Percentiles rank a stretch among this genome's conserved stretches.
phyloP scores from a whole-genome alignment of 495 filamentous ascomycete genomes.

The Parathielavia hyrcaniae region DNA sequence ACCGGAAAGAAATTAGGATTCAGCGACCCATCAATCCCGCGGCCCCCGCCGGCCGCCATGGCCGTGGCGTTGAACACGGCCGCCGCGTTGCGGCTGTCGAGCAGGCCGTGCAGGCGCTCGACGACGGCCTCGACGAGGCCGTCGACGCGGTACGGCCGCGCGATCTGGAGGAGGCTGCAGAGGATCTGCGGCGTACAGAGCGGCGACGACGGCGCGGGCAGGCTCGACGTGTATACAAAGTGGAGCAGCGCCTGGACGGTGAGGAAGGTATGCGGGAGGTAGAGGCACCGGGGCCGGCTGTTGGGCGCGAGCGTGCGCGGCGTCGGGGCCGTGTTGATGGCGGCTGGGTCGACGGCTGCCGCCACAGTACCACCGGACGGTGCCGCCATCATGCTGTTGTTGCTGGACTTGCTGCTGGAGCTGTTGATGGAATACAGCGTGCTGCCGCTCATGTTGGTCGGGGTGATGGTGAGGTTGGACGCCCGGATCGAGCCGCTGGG shows the following conservation, averaged over 20 bases:
- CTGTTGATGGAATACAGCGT: conserved; percentile 48
- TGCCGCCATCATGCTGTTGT: conserved; percentile 25
- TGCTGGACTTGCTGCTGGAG: conserved; percentile 33
- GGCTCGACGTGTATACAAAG: conserved; percentile 85
- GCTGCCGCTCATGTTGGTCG: conserved; percentile 53
- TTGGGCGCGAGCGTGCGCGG: conserved; percentile 56
- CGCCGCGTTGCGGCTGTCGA: conserved; percentile 89
- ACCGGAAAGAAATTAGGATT: conserved; percentile 45
- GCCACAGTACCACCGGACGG: conserved; percentile 17
- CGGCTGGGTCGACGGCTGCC: conserved; percentile 32
- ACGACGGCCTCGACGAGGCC: conserved; percentile 87
- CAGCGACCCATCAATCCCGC: conserved; percentile 53
- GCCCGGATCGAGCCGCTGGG: conserved; percentile 52
- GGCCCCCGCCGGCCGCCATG: conserved; percentile 92
- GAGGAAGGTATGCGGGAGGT: conserved; percentile 84
- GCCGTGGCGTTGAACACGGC: conserved; percentile 97
- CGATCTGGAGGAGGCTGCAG: conserved; percentile 89
- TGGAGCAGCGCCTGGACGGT: conserved; percentile 83
- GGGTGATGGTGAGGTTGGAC: conserved; percentile 81
- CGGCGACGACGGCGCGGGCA: conserved; percentile 65
- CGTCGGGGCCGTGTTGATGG: conserved; percentile 45
- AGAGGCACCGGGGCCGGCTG: conserved; percentile 75
- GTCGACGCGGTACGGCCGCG: conserved; percentile 86
- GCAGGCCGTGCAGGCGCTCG: conserved; percentile 80
- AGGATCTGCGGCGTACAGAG: conserved; percentile 94